These are phyloP conservation scores for Diaporthe sp. DNA, from an alignment of 2,329 filamentous ascomycete species.

Conservation along the genomic window DNA sequence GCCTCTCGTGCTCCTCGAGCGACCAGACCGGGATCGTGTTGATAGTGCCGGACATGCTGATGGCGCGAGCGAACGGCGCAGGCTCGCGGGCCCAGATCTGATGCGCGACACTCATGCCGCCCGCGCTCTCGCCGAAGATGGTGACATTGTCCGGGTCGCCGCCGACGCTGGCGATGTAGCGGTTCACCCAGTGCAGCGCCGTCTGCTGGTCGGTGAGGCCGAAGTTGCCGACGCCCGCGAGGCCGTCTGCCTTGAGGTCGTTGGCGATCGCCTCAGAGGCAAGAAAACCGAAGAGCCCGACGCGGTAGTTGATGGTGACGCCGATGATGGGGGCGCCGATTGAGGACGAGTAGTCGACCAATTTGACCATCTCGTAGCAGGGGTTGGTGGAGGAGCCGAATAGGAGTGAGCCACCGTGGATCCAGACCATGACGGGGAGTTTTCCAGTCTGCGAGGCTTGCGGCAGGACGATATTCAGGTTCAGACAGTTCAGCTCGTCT, in stretches of 20 bases:
- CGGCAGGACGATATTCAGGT: constrained; percentile 6
- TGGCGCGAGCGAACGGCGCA: constrained; percentile 1
- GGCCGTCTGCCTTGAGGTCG: not conserved
- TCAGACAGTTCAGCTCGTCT: constrained; percentile 19
- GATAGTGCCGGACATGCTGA: not conserved
- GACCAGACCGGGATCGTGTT: constrained; percentile 18
- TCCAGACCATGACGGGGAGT: constrained; percentile 32
- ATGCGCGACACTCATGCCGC: constrained; percentile 65
- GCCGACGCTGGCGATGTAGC: constrained; percentile 62
- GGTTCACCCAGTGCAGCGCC: constrained; percentile 72
- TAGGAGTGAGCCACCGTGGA: constrained; percentile 10
- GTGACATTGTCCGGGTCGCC: constrained; percentile 72
- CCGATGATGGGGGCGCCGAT: constrained; percentile 62
- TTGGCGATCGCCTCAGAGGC: constrained; percentile 58
- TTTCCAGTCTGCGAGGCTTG: not conserved
- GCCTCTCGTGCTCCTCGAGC: constrained; percentile 24
- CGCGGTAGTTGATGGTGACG: constrained; percentile 74
- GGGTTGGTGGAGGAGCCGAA: not conserved
- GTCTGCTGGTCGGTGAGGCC: constrained; percentile 72
- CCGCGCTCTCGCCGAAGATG: constrained; percentile 73
- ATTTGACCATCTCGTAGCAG: not conserved
- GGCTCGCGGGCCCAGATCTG: constrained; percentile 8
- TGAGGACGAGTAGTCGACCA: constrained; percentile 14
- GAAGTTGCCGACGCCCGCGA: constrained; percentile 64
- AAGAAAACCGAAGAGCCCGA: constrained; percentile 74